These are phyloP conservation scores for Pyrenophora teres DNA, from an alignment of 2,329 filamentous ascomycete genomes.

Conservation along the genomic window DNA sequence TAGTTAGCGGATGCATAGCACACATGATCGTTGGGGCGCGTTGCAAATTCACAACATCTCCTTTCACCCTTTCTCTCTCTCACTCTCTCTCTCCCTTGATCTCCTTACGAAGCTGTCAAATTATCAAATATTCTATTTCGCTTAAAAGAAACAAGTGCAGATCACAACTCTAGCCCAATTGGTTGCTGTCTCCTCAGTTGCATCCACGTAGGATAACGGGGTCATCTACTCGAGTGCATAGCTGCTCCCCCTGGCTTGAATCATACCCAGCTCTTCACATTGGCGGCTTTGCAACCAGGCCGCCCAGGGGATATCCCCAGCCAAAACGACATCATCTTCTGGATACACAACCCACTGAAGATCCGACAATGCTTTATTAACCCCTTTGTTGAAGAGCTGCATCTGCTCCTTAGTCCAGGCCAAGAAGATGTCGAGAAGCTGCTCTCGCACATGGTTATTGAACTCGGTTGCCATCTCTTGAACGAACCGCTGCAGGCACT, in stretches of 20 bases:
- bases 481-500: conserved; percentile 9
- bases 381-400: conserved; percentile 24
- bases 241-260: conserved; percentile 3
- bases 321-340: conserved; percentile 11
- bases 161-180: background rate
- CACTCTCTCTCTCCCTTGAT: too few relatives aligned
- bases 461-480: conserved; percentile 3
- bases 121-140: too few relatives aligned
- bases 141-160: background rate
- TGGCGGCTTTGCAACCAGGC: conserved; percentile 4
- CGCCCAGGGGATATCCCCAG: conserved; percentile 17
- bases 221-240: conserved; percentile 10
- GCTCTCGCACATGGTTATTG: conserved; percentile 4
- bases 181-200: too few relatives aligned
- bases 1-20: conserved; percentile 6
- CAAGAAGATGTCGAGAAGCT: conserved; percentile 11
- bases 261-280: conserved; percentile 18
- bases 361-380: conserved; percentile 14
- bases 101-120: too few relatives aligned
- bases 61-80: background rate
- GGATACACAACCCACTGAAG: conserved; percentile 16
- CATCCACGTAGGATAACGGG: background rate
- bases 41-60: background rate
- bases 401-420: conserved; percentile 11
- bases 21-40: background rate